Evolutionary conservation across 768 basidiomycete genomes (phyloP).

Genomic region (Tylopilus plumbeoviolaceoides): DNA sequence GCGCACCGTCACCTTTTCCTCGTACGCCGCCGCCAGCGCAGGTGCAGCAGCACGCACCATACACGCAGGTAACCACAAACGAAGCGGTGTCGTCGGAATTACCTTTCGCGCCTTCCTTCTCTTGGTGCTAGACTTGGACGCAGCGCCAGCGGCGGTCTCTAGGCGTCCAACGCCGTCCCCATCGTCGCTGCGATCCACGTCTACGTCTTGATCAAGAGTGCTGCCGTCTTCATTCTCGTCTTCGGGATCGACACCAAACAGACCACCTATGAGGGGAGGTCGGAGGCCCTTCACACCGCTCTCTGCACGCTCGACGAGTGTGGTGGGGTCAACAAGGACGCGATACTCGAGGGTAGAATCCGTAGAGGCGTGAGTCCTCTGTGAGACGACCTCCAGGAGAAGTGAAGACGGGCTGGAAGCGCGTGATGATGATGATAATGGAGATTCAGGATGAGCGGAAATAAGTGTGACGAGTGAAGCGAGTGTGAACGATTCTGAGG

Average conservation of each 20-base stretch:
- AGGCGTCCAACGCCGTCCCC: constrained; percentile 13
- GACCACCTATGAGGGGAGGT: constrained; percentile 36
- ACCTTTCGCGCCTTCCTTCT: constrained; percentile 27
- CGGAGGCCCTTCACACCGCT: constrained; percentile 64
- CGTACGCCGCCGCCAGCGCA: constrained; percentile 56
- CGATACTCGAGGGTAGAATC: constrained; percentile 76
- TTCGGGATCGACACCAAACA: constrained; percentile 40
- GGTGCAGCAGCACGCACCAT: constrained; percentile 71
- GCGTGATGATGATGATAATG: constrained; percentile 11
- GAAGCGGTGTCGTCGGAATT: constrained; percentile 47
- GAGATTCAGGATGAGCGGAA: neutral
- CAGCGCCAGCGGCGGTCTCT: constrained; percentile 24
- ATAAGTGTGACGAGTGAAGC: constrained; percentile 17
- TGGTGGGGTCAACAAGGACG: constrained; percentile 65
- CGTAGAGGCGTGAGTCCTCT: constrained; percentile 65
- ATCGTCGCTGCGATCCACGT: constrained; percentile 44
- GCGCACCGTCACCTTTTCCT: constrained; percentile 52
- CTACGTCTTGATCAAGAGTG: constrained; percentile 24
- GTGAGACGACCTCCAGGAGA: constrained; percentile 62
- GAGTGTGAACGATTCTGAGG: constrained; percentile 8
- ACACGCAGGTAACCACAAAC: constrained; percentile 81
- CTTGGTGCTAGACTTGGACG: constrained; percentile 17
- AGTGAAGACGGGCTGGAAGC: constrained; percentile 38
- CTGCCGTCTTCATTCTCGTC: constrained; percentile 45
- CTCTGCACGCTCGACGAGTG: constrained; percentile 61